Evolutionary conservation across 2,329 filamentous ascomycete species (phyloP), one percentile per base, ranked within the genome.

Genomic region (Coniella lustricola): DNA sequence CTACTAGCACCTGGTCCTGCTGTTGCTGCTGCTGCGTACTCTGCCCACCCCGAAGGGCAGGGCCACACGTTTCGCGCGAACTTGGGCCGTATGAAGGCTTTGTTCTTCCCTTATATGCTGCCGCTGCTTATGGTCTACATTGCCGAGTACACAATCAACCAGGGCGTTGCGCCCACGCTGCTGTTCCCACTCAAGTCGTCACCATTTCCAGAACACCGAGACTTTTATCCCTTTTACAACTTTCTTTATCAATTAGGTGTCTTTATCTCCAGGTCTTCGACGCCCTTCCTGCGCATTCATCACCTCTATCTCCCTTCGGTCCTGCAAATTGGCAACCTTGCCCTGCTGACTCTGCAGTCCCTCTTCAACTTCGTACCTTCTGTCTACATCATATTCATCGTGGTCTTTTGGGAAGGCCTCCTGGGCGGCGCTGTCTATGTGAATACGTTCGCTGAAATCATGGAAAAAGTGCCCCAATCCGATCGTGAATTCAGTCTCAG

Each of bases 91-190:
- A 80, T 85, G 0, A 76, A 70, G 53, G 73, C 75, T 0, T 73
- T 97, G 1, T 84, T 96, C 61, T 71, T 94, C 38, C 81, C 81
- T 0, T 84, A 84, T 64, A 97, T 98, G 90, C 74, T 95, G 3
- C 93, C 93, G 0, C 75, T 98, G 13, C 75, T 97, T 31, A 71
- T 97, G 14, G 93, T 98, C 25, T 98, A 96, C 64, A 79, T 97
- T 32, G 89, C 90, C 49, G 93, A 98, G 70, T 98, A 98, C 64
- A 94, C 87, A 48, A 96, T 97, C 67, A 97, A 97, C 69, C 90
- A 95, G 70, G 91, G 90, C 32, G 89, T 97, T 1, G 76, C 89
- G 0, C 91, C 93, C 1, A 95, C 90, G 0, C 73, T 97, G 0
- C 77, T 98, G 4, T 98, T 95, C 62, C 89, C 90, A 0, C 73